Evolutionary conservation across 345 rosid genomes (phyloP).

Genomic region (Chamaenerion angustifolium): DNA sequence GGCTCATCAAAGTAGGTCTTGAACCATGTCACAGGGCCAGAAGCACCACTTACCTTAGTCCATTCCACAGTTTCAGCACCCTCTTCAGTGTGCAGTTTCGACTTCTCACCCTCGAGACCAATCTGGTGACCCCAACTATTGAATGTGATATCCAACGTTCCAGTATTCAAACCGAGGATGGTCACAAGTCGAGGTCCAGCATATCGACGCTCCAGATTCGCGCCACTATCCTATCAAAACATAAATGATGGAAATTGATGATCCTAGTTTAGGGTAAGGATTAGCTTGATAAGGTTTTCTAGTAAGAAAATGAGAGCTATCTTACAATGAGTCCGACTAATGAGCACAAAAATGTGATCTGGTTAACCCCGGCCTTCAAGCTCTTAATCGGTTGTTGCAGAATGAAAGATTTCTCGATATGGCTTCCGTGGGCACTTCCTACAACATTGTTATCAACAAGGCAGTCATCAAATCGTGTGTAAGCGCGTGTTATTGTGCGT

Average conservation of each 20-base stretch:
- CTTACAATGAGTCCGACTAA: constrained; percentile 67
- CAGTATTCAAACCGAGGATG: constrained; percentile 64
- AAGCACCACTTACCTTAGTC: constrained; percentile 19
- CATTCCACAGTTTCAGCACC: constrained; percentile 39
- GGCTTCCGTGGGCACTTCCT: constrained; percentile 81
- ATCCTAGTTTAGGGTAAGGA: too few relatives aligned
- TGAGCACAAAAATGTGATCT: constrained; percentile 32
- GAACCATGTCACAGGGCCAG: constrained; percentile 56
- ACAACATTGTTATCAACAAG: not conserved
- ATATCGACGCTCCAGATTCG: constrained; percentile 66
- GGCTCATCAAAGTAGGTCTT: constrained; percentile 67
- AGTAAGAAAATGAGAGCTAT: not conserved
- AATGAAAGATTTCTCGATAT: constrained; percentile 69
- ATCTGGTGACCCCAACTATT: constrained; percentile 59
- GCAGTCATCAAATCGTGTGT: too few relatives aligned
- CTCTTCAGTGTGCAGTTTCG: constrained; percentile 22
- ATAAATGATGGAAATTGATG: not conserved
- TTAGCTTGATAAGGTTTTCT: not conserved
- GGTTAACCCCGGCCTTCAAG: constrained; percentile 41
- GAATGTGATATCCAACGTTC: constrained; percentile 45
- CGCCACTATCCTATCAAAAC: constrained; percentile 61
- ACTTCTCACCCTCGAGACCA: constrained; percentile 50
- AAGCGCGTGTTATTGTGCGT: too few relatives aligned
- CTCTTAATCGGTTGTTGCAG: constrained; percentile 26
- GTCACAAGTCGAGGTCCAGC: constrained; percentile 65